Percentiles rank a stretch among this genome's conserved stretches.
phyloP scores from a whole-genome alignment of 1,284 basidiomycete species.

The Termitomyces sp. region DNA sequence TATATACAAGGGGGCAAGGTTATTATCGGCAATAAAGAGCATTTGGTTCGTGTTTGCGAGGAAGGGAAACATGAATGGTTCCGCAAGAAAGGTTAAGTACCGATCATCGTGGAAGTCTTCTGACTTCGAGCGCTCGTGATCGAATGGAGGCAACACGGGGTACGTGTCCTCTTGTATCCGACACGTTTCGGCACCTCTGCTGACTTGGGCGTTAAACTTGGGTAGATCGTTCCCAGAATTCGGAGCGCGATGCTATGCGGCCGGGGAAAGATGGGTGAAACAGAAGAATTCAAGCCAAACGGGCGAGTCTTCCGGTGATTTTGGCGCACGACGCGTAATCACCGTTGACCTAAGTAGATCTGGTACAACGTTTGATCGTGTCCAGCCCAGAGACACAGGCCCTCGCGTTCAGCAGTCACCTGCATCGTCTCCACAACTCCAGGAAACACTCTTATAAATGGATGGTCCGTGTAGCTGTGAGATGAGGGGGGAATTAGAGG shows the following conservation, averaged over 20 bases:
- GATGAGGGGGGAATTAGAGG: constrained; percentile 25
- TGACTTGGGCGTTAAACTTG: not conserved
- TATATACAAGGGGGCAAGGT: not conserved
- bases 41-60: not conserved
- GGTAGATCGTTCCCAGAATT: not conserved
- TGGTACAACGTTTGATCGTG: constrained; percentile 35
- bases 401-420: constrained; percentile 34
- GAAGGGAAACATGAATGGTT: not conserved
- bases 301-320: not conserved
- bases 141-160: not conserved
- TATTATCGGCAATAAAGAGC: not conserved
- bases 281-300: not conserved
- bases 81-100: not conserved
- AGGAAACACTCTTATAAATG: constrained; percentile 34
- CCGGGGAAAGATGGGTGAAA: not conserved
- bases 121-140: not conserved
- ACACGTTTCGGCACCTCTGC: not conserved
- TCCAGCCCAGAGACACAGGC: constrained; percentile 39
- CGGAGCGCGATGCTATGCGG: not conserved
- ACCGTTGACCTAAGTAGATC: constrained; percentile 38
- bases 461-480: constrained; percentile 17
- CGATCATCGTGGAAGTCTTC: not conserved
- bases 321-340: not conserved
- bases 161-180: not conserved
- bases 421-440: constrained; percentile 41